Percentiles rank a stretch among this genome's conserved stretches.
Evolutionary conservation across 2,329 filamentous ascomycete species (phyloP).

Genomic region (Helicocarpus griseus): DNA sequence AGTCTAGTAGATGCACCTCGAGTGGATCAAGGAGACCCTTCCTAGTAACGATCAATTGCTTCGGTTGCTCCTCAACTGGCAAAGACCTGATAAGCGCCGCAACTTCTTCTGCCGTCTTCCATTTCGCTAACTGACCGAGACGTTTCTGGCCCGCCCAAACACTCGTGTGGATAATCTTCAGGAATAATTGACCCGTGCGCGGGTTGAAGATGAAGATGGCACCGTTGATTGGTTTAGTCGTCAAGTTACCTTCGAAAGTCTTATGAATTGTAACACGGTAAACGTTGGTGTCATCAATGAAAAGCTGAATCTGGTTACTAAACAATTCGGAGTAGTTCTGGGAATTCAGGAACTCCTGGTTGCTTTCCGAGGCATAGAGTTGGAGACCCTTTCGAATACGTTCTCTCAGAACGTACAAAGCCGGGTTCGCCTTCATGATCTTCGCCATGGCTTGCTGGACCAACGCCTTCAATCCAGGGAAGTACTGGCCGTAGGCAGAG

Average conservation of each 20-base stretch:
- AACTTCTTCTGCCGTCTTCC: constrained; percentile 99
- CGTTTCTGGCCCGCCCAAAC: constrained; percentile 99
- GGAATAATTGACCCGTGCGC: constrained; percentile 90
- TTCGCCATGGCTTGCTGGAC: constrained; percentile 98
- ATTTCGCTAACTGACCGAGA: constrained; percentile 95
- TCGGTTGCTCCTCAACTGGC: constrained; percentile 95
- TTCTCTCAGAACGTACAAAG: constrained; percentile 88
- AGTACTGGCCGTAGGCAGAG: constrained; percentile 96
- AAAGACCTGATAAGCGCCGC: constrained; percentile 90
- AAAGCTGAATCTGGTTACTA: constrained; percentile 97
- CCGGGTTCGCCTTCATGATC: constrained; percentile 99
- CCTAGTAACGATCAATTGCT: constrained; percentile 94
- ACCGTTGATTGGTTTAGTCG: constrained; percentile 97
- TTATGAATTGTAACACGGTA: constrained; percentile 99
- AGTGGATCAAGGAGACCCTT: constrained; percentile 96
- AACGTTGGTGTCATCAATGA: constrained; percentile 98
- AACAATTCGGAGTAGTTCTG: constrained; percentile 99
- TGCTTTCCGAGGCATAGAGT: constrained; percentile 95
- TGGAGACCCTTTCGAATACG: constrained; percentile 98
- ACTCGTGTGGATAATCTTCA: constrained; percentile 99
- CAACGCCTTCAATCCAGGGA: constrained; percentile 90
- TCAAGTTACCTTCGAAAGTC: constrained; percentile 98
- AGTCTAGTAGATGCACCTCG: constrained; percentile 93
- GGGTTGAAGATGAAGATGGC: constrained; percentile 99
- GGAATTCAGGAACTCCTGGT: constrained; percentile 97